Evolutionary conservation across 2,329 filamentous ascomycete species (phyloP), one percentile per base, ranked within the genome.

Genomic region (Coccinonectria pachysandricola): DNA sequence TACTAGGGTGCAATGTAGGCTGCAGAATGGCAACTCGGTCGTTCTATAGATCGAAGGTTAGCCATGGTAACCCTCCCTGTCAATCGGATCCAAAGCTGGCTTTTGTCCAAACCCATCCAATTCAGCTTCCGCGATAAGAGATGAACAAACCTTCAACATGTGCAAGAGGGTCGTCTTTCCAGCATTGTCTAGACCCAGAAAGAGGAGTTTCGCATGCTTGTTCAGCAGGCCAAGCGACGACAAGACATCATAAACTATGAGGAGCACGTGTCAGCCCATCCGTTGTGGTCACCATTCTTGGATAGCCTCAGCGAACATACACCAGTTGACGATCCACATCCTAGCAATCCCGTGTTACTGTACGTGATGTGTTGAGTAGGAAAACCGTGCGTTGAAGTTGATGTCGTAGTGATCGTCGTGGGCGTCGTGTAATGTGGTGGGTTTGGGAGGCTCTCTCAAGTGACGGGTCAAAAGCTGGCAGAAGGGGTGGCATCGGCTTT

Each of bases 241-340:
- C 50, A 94, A 75, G 48, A 92, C 66, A 65, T 93, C 84, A 71
- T 84, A 93, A 63, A 93, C 85, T 56, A 49, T 33, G 31, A 24
- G 30, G 28, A 44, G 40, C 42, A 46, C 47, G 41, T 53, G 52
- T 55, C 50, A 54, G 53, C 43, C 39, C 34, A 42, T 36, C 23
- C 14, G 26, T 29, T 29, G n/a, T n/a, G n/a, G n/a, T 30, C 18
- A 19, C 26, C 24, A 29, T 24, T 21, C 21, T 18, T 24, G 30
- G 26, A 27, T 32, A 11, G 29, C 15, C 22, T 24, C 25, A 22
- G 28, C 28, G 37, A 42, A 67, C 75, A 54, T 85, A 92, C 84
- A 92, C 85, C 86, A 94, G 73, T 88, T 86, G 56, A 93, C 63
- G 58, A 94, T 81, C 84, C 84, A 93, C 86, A 94, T 93, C 40